phyloP scores from a whole-genome alignment of 73 alveolate species.

The Tetrahymena malaccensis region DNA sequence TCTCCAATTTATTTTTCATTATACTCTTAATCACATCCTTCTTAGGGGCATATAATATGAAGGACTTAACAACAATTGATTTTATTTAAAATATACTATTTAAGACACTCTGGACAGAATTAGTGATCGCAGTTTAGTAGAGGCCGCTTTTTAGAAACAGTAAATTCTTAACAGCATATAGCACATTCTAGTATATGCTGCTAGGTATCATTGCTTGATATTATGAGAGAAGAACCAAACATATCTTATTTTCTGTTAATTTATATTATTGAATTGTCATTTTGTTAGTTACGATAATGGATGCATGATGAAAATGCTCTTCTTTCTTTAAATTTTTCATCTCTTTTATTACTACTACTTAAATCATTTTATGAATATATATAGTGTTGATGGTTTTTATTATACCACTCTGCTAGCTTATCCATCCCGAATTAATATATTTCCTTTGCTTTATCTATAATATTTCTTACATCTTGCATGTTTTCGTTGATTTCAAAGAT shows the following conservation, averaged over 20 bases:
- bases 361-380: not conserved
- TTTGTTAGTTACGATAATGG: not conserved
- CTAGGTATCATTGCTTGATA: not conserved
- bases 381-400: not conserved
- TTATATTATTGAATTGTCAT: not conserved
- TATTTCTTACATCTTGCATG: not conserved
- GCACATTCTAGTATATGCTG: not conserved
- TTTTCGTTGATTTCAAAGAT: not conserved
- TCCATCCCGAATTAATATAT: not conserved
- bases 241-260: not conserved
- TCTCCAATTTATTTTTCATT: constrained; percentile 13
- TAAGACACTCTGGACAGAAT: not conserved
- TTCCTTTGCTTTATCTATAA: not conserved
- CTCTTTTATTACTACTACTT: not conserved
- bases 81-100: not conserved
- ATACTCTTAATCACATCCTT: constrained; percentile 1
- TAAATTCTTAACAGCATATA: not conserved
- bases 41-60: constrained; percentile 26
- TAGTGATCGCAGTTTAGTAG: not conserved
- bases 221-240: not conserved
- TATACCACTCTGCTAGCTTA: not conserved
- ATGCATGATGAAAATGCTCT: not conserved
- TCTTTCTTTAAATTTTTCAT: not conserved
- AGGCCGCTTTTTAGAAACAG: not conserved
- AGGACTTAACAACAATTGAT: constrained; percentile 2